Base-by-base conservation (phyloP, 371 early-diverging fungal species). In the Syncephalastrum contaminatum region DNA sequence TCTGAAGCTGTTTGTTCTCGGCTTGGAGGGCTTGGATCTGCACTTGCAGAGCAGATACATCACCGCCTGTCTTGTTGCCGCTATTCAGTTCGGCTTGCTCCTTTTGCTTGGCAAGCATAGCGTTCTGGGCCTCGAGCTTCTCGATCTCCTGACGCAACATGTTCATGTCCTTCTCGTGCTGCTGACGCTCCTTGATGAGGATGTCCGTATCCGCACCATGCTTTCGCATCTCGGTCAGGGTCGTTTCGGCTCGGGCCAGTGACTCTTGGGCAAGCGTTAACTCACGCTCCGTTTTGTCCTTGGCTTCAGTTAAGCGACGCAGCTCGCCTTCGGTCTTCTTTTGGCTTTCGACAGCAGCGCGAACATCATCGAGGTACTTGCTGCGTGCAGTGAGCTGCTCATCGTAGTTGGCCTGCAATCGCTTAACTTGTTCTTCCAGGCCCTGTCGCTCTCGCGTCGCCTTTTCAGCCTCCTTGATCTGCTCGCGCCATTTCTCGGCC, bases 1-100 rank as follows among this genome's bases (percentile, higher is more conserved):
- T 66, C 48, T 67, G 58, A n/a, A 81, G 60, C 43, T 77, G 80
- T 56, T 74, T 76, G 61, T 89, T 88, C 18, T 78, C 72, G 7
- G 72, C 43, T 50, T 77, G 77, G 15, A 84, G 71, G 46, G 27
- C 49, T 4, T 63, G 19, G 10, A 55, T 43, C 48, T 62, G 61
- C 5, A 51, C 56, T 36, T 67, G 67, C 18, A 53, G 52, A 30
- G 36, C 36, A 12, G 36, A 30, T 8, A 10, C 36, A 19, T 77
- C 75, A 1, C 54, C 59, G 10, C 66, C 69, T 14, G 71, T 61
- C 53, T 70, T 71, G 22, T 56, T 53, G 36, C 52, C 63, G 24
- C 58, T 63, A 45, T 64, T 58, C n/a, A 76, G 66, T 19, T 75
- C 73, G 13, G 70, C 75, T 4, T 74, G 72, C 36, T 84, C 82